Conservation (phyloP, 2,329 filamentous ascomycete species). For the Alternaria sp. region DNA sequence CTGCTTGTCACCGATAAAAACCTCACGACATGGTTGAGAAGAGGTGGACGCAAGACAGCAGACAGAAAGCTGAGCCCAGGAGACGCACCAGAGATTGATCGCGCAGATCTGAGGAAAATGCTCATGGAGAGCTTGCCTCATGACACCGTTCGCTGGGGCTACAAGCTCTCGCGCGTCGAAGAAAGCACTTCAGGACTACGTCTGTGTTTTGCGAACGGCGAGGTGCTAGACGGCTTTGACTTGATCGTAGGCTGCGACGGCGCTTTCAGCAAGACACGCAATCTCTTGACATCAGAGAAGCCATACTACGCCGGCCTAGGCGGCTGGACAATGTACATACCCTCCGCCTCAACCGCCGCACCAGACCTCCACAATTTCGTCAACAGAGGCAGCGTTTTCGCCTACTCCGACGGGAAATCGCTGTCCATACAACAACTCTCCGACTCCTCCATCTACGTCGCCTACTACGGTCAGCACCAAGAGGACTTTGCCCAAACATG, state of each 20-base stretch:
- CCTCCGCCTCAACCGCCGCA: constrained; percentile 27
- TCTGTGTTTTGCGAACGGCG: constrained; percentile 37
- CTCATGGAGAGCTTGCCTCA: constrained; percentile 31
- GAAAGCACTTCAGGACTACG: constrained; percentile 13
- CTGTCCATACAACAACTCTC: constrained; percentile 42
- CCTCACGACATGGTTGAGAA: constrained; percentile 29
- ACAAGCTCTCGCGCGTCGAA: constrained; percentile 26
- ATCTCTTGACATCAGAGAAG: constrained; percentile 34
- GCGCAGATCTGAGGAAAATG: constrained; percentile 26
- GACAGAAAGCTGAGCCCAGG: constrained; percentile 7
- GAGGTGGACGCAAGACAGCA: constrained; percentile 14
- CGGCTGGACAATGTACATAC: constrained; percentile 42
- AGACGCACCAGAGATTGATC: constrained; percentile 38
- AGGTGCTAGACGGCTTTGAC: constrained; percentile 45
- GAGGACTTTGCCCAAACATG: constrained; percentile 32
- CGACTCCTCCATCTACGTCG: constrained; percentile 41
- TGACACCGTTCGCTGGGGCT: constrained; percentile 31
- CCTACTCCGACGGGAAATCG: constrained; percentile 35
- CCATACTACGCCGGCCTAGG: constrained; percentile 49
- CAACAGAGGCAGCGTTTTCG: constrained; percentile 44
- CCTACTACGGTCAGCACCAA: constrained; percentile 24
- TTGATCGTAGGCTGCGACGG: constrained; percentile 56
- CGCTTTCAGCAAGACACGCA: constrained; percentile 51
- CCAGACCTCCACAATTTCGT: constrained; percentile 43
- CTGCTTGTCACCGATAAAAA: constrained; percentile 51